Conservation (phyloP, 129 eudicot genomes). For the Saussurea involucrata region DNA sequence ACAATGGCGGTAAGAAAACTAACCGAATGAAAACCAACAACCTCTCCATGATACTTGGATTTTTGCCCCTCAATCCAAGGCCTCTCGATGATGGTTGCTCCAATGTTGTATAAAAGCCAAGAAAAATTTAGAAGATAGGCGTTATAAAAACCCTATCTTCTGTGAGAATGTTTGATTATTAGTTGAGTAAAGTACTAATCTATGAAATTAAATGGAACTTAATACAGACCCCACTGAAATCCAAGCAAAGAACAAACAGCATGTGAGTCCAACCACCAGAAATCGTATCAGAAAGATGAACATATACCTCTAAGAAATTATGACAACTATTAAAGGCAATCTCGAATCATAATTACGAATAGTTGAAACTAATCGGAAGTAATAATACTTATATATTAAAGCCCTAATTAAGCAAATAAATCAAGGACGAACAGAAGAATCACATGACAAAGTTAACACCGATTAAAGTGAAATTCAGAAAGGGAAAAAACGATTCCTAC, state of each 20-base stretch:
- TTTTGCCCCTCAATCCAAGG: too few relatives aligned
- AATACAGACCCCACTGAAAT: neutral
- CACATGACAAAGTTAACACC: slow-evolving; percentile 18
- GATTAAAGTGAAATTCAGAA: slow-evolving; percentile 3
- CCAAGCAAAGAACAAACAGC: slow-evolving; percentile 12
- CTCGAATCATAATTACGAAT: slow-evolving; percentile 19
- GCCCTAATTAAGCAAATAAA: neutral
- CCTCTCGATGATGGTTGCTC: too few relatives aligned
- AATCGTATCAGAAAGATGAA: slow-evolving; percentile 5
- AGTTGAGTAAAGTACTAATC: too few relatives aligned
- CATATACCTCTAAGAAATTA: slow-evolving; percentile 20
- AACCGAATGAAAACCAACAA: too few relatives aligned
- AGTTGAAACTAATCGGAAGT: slow-evolving; percentile 25
- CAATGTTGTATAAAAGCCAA: too few relatives aligned
- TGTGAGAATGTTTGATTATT: too few relatives aligned
- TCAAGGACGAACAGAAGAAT: slow-evolving; percentile 29
- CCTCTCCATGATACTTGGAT: too few relatives aligned
- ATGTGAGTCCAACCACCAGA: slow-evolving; percentile 32
- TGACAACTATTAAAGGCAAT: slow-evolving; percentile 28
- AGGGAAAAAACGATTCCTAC: slow-evolving; percentile 29
- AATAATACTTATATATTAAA: slow-evolving; percentile 11
- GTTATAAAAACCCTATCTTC: too few relatives aligned
- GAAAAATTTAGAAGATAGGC: too few relatives aligned
- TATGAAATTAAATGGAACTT: too few relatives aligned
- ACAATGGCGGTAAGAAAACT: too few relatives aligned